Percentiles rank a stretch among this genome's conserved stretches.
Conservation (phyloP, 163 green algal genomes). For the Chlamydomonas reinhardtii region DNA sequence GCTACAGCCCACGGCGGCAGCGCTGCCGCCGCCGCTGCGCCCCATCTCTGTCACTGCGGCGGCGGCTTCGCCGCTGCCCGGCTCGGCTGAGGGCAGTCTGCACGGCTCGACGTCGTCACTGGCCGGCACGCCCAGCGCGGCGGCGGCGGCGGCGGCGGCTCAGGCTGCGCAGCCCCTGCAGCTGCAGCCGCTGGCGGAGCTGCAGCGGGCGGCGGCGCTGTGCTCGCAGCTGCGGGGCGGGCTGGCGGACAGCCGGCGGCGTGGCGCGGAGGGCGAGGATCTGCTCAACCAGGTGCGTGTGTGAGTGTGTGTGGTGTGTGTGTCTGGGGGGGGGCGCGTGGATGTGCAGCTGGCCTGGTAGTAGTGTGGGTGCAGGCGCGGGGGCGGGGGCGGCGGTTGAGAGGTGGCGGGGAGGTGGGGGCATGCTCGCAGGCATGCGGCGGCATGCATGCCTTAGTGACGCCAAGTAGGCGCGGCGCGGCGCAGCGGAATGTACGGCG, state of each 20-base stretch:
- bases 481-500: too few species aligned
- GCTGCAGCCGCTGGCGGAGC: background rate
- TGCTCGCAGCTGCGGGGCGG: background rate
- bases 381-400: too few species aligned
- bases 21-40: background rate
- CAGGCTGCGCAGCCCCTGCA: background rate
- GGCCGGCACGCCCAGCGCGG: too few species aligned
- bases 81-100: background rate
- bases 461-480: too few species aligned
- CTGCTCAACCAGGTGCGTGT: slow-evolving; percentile 20
- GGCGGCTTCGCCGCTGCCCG: too few species aligned
- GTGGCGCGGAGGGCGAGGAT: background rate
- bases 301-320: background rate
- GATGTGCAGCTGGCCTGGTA: background rate
- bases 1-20: background rate
- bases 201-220: background rate
- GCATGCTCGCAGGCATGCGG: too few species aligned
- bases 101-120: background rate
- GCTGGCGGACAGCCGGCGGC: background rate
- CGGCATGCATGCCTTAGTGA: too few species aligned
- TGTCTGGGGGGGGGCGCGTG: background rate
- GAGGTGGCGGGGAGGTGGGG: too few species aligned
- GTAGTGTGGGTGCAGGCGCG: too few species aligned
- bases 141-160: background rate
- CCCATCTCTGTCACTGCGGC: too few species aligned